A percentile compares a stretch with the other conserved stretches of the same genome.
phyloP scores from a whole-genome alignment of 2,329 filamentous ascomycete genomes.

The Fusarium compactum region DNA sequence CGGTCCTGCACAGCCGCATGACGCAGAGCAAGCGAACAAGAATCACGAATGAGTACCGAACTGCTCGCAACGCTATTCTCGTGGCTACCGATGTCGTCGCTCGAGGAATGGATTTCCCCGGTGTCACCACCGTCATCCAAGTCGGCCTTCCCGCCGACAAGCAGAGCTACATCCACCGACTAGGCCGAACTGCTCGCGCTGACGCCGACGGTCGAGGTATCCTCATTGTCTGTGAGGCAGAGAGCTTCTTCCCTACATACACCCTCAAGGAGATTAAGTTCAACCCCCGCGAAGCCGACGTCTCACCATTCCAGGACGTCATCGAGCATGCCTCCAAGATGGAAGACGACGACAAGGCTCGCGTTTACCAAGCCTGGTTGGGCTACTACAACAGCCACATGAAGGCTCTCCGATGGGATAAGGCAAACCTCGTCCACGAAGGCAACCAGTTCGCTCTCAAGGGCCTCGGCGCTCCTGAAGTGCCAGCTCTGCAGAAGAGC shows the following conservation, averaged over 20 bases:
- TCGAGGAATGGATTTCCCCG: slow-evolving; percentile 78
- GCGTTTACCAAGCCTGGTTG: slow-evolving; percentile 68
- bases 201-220: slow-evolving; percentile 73
- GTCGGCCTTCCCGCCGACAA: slow-evolving; percentile 69
- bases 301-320: slow-evolving; percentile 58
- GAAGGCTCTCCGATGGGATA: slow-evolving; percentile 59
- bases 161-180: slow-evolving; percentile 75
- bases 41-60: slow-evolving; percentile 74
- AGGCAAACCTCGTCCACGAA: slow-evolving; percentile 60
- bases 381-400: slow-evolving; percentile 66
- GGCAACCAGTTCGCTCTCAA: slow-evolving; percentile 64
- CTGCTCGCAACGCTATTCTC: slow-evolving; percentile 63
- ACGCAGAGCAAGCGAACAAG: slow-evolving; percentile 62
- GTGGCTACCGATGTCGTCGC: slow-evolving; percentile 79
- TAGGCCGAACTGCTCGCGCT: slow-evolving; percentile 75
- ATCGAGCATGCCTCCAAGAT: slow-evolving; percentile 56
- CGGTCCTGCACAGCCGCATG: slow-evolving; percentile 64
- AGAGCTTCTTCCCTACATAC: slow-evolving; percentile 63
- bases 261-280: slow-evolving; percentile 68
- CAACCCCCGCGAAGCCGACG: slow-evolving; percentile 58
- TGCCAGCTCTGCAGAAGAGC: slow-evolving; percentile 61
- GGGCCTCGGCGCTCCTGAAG: slow-evolving; percentile 60
- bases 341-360: slow-evolving; percentile 58
- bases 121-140: slow-evolving; percentile 76
- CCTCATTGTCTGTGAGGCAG: slow-evolving; percentile 66